Evolutionary conservation across 257 asterid genomes (phyloP).

Genomic region (Fraxinus cuspidata): DNA sequence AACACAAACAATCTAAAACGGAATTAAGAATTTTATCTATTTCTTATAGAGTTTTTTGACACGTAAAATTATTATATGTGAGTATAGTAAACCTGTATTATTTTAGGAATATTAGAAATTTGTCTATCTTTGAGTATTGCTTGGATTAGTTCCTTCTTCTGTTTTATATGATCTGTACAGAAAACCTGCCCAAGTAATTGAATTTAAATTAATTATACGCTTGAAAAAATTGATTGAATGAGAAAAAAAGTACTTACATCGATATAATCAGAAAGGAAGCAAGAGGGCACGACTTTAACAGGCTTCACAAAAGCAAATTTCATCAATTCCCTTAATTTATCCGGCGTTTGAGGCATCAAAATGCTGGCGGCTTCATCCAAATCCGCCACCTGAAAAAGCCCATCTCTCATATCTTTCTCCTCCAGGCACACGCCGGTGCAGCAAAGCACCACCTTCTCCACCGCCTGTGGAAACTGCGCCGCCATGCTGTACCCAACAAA

Average conservation of each 20-base stretch:
- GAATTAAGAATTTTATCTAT: no score
- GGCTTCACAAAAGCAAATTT: conserved; percentile 70
- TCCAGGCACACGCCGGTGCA: conserved; percentile 86
- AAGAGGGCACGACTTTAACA: conserved; percentile 65
- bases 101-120: conserved; percentile 54
- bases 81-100: conserved; percentile 52
- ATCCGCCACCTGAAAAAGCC: conserved; percentile 70
- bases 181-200: conserved; percentile 52
- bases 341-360: conserved; percentile 87
- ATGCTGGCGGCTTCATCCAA: conserved; percentile 75
- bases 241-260: conserved; percentile 42
- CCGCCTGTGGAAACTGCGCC: conserved; percentile 67
- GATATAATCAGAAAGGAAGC: conserved; percentile 80
- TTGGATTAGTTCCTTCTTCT: conserved; percentile 74
- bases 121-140: conserved; percentile 65
- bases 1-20: neutral
- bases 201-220: neutral
- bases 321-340: conserved; percentile 70
- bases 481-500: conserved; percentile 84
- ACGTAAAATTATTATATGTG: neutral
- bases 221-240: no score
- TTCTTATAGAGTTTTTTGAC: no score
- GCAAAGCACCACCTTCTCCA: conserved; percentile 77
- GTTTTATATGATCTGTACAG: conserved; percentile 61
- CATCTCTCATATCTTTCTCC: conserved; percentile 73